Evolutionary conservation across 345 rosid species (phyloP).

Genomic region (Arabidopsis arenosa): DNA sequence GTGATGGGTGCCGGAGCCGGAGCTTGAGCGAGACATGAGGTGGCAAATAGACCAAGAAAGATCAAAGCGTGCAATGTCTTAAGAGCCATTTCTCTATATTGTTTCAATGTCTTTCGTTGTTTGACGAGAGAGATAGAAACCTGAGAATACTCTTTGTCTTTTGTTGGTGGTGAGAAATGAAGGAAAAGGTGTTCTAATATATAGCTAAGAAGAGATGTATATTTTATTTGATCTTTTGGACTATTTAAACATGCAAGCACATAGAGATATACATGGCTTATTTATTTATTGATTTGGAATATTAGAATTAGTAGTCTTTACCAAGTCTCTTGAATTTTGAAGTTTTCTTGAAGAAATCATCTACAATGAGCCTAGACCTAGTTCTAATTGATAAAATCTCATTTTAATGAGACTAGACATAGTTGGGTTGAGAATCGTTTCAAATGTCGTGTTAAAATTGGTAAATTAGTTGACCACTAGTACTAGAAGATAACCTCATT

Average conservation of each 20-base stretch:
- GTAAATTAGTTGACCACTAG: conserved; percentile 12
- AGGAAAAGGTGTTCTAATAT: not conserved
- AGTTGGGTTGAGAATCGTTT: not conserved
- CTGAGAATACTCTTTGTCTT: conserved; percentile 34
- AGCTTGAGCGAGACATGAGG: conserved; percentile 72
- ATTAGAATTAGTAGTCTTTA: conserved; percentile 28
- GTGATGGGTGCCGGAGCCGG: conserved; percentile 54
- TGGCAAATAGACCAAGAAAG: conserved; percentile 68
- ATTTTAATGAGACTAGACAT: not conserved
- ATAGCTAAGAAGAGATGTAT: conserved; percentile 24
- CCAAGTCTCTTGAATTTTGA: conserved; percentile 30
- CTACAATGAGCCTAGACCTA: not conserved
- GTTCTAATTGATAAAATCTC: no score
- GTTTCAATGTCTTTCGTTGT: conserved; percentile 26
- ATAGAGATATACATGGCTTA: not conserved
- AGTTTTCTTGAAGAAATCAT: conserved; percentile 18
- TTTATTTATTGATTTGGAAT: conserved; percentile 8
- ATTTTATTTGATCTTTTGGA: conserved; percentile 11
- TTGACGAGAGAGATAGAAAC: conserved; percentile 21
- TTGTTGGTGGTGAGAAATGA: conserved; percentile 26
- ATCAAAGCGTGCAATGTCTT: conserved; percentile 55
- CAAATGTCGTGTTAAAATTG: not conserved
- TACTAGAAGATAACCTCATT: conserved; percentile 14
- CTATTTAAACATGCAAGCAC: conserved; percentile 39
- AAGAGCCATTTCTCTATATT: conserved; percentile 48